Base-by-base conservation (phyloP, 768 basidiomycete species). In the Phylloporus sp. region DNA sequence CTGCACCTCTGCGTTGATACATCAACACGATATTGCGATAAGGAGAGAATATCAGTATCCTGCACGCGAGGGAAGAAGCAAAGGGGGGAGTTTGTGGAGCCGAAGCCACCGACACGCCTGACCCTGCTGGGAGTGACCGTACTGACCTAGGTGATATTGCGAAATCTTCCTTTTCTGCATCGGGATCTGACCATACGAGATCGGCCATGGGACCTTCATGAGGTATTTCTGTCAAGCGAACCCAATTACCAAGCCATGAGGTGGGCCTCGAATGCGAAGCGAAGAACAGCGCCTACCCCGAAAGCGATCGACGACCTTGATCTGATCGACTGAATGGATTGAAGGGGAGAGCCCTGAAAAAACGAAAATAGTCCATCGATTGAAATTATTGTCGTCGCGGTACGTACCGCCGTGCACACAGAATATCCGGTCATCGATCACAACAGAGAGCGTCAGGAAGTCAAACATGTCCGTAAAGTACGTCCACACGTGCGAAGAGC, bases 401-500 rank as follows among this genome's bases (percentile, higher is more conserved):
- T 27, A 37, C 67, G 75, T 45, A 91, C 95, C 95, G 58, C 96
- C 96, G 57, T 99, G 96, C 9, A 99, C 95, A 59, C 96, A 99
- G 67, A 99, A 97, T 77, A 99, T 97, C 61, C 84, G 85, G 72
- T 99, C 93, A 70, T 99, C 96, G 58, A 99, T 97, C 52, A 99
- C 96, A 46, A 95, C 94, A 27, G 90, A 93, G 46, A 99, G 74
- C 10, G 96, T 98, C 56, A 99, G 70, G 72, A 93, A 99, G 73
- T 99, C 96, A 68, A 99, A 99, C 95, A 99, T 96, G 71, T 99
- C 96, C 49, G 96, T 99, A 62, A 99, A 98, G 68, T 98, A 97
- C 22, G 91, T 93, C 96, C 96, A 99, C 27, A 97, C 95, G 58
- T 88, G 86, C 26, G 93, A 84, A 3, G 90, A 86, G 44, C 93